A percentile compares a stretch with the other conserved stretches of the same genome.
Evolutionary conservation across 2,329 filamentous ascomycete species (phyloP).

Genomic region (Didymella sp.): DNA sequence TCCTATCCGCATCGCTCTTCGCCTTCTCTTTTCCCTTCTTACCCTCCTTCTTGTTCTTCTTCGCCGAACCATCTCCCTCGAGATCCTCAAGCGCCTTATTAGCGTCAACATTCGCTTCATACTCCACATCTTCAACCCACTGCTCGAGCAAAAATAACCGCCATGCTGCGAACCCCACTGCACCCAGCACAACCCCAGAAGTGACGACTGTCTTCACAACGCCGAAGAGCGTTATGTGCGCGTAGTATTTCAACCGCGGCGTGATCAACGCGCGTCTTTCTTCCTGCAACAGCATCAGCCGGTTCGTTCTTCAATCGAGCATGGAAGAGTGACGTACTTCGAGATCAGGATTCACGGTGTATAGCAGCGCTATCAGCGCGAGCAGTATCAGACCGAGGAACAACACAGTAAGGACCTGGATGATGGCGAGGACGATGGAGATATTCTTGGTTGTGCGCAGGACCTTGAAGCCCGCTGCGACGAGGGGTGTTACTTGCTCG

Average conservation of each 20-base stretch:
- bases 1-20: conserved; percentile 3
- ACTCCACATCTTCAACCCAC: conserved; percentile 38
- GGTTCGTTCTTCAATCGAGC: background rate
- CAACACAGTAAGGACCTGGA: conserved; percentile 56
- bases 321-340: conserved; percentile 32
- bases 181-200: background rate
- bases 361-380: conserved; percentile 51
- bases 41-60: conserved; percentile 3
- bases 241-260: conserved; percentile 49
- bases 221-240: conserved; percentile 27
- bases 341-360: conserved; percentile 58
- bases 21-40: conserved; percentile 7
- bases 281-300: conserved; percentile 9
- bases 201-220: conserved; percentile 26
- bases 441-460: conserved; percentile 60
- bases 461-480: conserved; percentile 58
- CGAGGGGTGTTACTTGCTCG: conserved; percentile 61
- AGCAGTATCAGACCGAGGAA: conserved; percentile 52
- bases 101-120: conserved; percentile 40
- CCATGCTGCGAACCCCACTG: conserved; percentile 21
- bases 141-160: conserved; percentile 32
- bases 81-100: conserved; percentile 40
- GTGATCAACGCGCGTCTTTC: conserved; percentile 55
- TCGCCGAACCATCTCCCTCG: conserved; percentile 6
- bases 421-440: conserved; percentile 55